Base-by-base conservation (phyloP, 331 rosid genomes). In the Cydonia oblonga region DNA sequence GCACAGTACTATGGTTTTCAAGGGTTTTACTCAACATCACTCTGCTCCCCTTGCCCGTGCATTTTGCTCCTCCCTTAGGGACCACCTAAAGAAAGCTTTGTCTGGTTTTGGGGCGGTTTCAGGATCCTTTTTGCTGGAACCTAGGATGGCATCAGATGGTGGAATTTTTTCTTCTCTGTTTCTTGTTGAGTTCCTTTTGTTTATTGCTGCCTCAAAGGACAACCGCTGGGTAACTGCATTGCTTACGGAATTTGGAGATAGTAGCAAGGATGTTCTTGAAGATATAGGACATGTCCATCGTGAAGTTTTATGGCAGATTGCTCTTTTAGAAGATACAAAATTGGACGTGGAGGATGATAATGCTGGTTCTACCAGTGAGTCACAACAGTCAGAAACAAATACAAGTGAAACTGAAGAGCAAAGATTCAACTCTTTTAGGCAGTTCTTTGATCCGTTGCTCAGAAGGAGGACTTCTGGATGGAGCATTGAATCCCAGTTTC, bases 1-100 rank as follows among this genome's bases (percentile, higher is more conserved):
- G 40, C 99, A 95, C 67, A 89, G 99, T 85, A 95, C 97, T 70
- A 95, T 95, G 99, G 99, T 95, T 51, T 95, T 95, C 82, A 95
- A 95, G 81, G 93, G 92, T 61, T 95, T 95, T 46, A 87, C 99
- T 38, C 99, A 95, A 70, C 96, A 95, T 87, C 99, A 95, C 79
- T 91, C 99, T 24, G 85, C 88, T 60, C 84, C 89, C 53, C 81
- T 95, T 77, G 96, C 97, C 51, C 96, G 80, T 22, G 99, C 97
- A 24, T 91, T 95, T 74, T 95, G 99, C 79, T 83, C 96, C 81
- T 81, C 88, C 72, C 99, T 95, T 63, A 76, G 87, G 69, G 88
- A 82, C 32, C 96, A 95, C 66, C 76, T 91, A 70, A 95, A 91
- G 89, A 87, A 85, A 80, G 96, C 96, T 56, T 81, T 95, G 84